Percentiles rank a stretch among this genome's conserved stretches.
These are phyloP conservation scores for Penicillium decumbens DNA, from an alignment of 2,329 filamentous ascomycete genomes.

Conservation along the genomic window DNA sequence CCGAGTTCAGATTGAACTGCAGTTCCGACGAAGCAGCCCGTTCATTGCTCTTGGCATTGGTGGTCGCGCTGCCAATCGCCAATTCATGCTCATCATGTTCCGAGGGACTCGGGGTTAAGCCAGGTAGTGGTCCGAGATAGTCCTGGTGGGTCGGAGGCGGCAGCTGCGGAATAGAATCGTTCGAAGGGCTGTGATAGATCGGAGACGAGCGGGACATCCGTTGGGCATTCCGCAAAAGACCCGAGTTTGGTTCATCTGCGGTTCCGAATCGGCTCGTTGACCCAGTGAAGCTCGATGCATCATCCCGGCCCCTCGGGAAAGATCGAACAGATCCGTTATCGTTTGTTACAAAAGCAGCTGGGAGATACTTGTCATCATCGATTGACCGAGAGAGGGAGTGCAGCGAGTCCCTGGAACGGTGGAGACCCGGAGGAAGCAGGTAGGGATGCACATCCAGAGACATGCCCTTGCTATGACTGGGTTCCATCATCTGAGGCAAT, in stretches of 20 bases:
- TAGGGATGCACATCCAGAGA: constrained; percentile 74
- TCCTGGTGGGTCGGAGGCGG: constrained; percentile 11
- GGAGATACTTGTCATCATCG: constrained; percentile 80
- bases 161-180: constrained; percentile 10
- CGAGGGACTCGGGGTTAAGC: constrained; percentile 5
- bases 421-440: constrained; percentile 76
- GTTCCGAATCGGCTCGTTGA: constrained; percentile 44
- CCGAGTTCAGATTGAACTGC: constrained; percentile 11
- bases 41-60: not conserved
- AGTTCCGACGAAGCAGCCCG: constrained; percentile 7
- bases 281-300: constrained; percentile 51
- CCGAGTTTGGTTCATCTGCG: constrained; percentile 47
- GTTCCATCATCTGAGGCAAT: constrained; percentile 40
- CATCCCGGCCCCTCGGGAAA: constrained; percentile 38
- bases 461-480: constrained; percentile 46
- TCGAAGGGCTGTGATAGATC: constrained; percentile 12
- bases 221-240: constrained; percentile 54
- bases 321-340: constrained; percentile 40
- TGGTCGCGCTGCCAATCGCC: constrained; percentile 13
- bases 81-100: constrained; percentile 13
- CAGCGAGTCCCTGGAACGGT: constrained; percentile 78
- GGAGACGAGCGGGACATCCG: constrained; percentile 54
- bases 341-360: constrained; percentile 54
- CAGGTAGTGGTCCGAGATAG: constrained; percentile 13
- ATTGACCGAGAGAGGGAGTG: constrained; percentile 77